These are phyloP conservation scores for Metarhizium humberi DNA, from an alignment of 2,329 filamentous ascomycete genomes.

Conservation along the genomic window DNA sequence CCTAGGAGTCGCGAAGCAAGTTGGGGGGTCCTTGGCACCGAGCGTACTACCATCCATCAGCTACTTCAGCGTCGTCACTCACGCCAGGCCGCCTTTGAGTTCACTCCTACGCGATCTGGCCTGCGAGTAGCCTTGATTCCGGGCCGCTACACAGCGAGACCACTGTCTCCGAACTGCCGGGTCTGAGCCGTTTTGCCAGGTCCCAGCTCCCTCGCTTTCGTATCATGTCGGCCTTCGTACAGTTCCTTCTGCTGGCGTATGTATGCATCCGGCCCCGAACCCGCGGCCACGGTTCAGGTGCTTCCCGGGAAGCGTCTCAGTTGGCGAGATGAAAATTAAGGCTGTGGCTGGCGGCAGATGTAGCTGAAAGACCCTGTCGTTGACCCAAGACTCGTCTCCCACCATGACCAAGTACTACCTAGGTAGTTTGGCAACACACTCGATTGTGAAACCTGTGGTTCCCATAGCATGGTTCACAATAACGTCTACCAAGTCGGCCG, in stretches of 20 bases:
- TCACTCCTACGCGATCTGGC: constrained; percentile 4
- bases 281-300: neutral
- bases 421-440: neutral
- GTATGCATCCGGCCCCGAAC: constrained; percentile 5
- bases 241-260: constrained; percentile 1
- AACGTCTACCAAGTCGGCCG: neutral
- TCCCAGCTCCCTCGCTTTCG: neutral
- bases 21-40: neutral
- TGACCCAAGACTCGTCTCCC: neutral
- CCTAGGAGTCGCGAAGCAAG: neutral
- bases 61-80: constrained; percentile 1
- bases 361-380: neutral
- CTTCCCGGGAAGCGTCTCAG: constrained; percentile 4
- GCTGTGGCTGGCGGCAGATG: neutral
- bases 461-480: constrained; percentile 5
- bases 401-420: neutral
- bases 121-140: constrained; percentile 6
- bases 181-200: neutral
- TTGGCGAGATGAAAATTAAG: constrained; percentile 6
- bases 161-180: constrained; percentile 1
- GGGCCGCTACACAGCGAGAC: neutral
- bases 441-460: constrained; percentile 3
- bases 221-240: constrained; percentile 1
- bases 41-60: constrained; percentile 2
- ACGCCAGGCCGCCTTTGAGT: neutral